Conservation (phyloP, 169 alveolate species). For the Fabrea salina region DNA sequence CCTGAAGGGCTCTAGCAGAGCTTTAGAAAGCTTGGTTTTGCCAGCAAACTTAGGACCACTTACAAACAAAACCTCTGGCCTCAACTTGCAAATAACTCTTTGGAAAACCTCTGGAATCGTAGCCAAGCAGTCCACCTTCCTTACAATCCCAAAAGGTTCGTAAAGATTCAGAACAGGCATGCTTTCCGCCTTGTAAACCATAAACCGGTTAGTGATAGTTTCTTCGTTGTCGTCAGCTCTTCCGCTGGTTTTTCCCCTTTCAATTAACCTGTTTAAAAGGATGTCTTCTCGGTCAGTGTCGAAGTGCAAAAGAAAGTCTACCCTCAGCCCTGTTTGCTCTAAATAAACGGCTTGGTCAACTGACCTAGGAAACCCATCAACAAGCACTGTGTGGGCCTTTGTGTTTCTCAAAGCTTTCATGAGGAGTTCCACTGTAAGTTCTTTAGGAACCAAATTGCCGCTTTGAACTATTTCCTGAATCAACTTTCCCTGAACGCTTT, state of each 20-base stretch:
- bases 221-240: conserved; percentile 95
- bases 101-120: conserved; percentile 10
- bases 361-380: conserved; percentile 97
- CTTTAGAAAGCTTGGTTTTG: not conserved
- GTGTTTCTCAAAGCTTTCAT: conserved; percentile 84
- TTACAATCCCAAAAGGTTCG: conserved; percentile 27
- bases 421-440: conserved; percentile 87
- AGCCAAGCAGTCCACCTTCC: conserved; percentile 29
- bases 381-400: conserved; percentile 78
- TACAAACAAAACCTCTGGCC: conserved; percentile 24
- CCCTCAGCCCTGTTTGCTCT: conserved; percentile 9
- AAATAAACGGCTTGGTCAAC: conserved; percentile 28
- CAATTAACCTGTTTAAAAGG: conserved; percentile 68
- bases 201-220: conserved; percentile 89
- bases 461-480: conserved; percentile 79
- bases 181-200: conserved; percentile 88
- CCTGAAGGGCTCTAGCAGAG: not conserved
- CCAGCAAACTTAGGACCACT: conserved; percentile 21
- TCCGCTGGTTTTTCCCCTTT: conserved; percentile 83
- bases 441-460: conserved; percentile 95
- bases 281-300: conserved; percentile 29
- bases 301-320: conserved; percentile 13
- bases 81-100: not conserved
- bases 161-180: conserved; percentile 76
- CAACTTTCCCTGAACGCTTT: conserved; percentile 79